phyloP scores from a whole-genome alignment of 2,329 filamentous ascomycete species.

The Leptographium procerum region DNA sequence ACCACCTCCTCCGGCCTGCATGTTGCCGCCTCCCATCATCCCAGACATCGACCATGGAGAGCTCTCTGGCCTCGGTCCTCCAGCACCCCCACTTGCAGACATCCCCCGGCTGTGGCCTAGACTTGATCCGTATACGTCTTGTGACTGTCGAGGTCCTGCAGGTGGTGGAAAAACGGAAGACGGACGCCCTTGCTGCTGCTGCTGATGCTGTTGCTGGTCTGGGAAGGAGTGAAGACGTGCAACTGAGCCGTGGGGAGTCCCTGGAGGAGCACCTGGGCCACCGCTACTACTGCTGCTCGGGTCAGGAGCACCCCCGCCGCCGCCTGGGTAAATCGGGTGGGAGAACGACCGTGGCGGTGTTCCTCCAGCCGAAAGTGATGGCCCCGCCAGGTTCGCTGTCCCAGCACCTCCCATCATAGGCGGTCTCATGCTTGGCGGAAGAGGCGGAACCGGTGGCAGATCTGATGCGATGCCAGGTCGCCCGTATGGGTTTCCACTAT shows the following conservation, averaged over 20 bases:
- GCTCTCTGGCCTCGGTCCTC: background rate
- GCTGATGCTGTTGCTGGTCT: constrained; percentile 1
- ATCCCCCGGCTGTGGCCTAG: background rate
- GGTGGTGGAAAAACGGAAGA: background rate
- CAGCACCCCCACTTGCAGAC: background rate
- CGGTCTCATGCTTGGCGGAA: constrained; percentile 1
- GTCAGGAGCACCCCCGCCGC: background rate
- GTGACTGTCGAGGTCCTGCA: background rate
- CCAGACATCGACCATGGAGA: constrained; percentile 12
- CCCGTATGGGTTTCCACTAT: background rate
- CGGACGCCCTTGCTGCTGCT: background rate
- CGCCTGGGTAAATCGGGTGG: constrained; percentile 8
- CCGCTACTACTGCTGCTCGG: background rate
- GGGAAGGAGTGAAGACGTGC: background rate
- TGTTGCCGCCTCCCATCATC: background rate
- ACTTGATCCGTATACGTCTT: background rate
- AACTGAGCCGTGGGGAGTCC: background rate
- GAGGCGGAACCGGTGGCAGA: constrained; percentile 6
- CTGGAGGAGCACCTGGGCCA: too few relatives aligned
- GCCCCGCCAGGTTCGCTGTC: background rate
- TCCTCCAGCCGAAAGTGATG: constrained; percentile 1
- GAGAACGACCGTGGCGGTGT: constrained; percentile 13
- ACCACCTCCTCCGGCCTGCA: background rate
- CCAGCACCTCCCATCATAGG: background rate
- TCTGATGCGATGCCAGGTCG: background rate